Percentiles rank a stretch among this genome's conserved stretches.
phyloP scores from a whole-genome alignment of 768 basidiomycete species.

The Termitomyces sp. region DNA sequence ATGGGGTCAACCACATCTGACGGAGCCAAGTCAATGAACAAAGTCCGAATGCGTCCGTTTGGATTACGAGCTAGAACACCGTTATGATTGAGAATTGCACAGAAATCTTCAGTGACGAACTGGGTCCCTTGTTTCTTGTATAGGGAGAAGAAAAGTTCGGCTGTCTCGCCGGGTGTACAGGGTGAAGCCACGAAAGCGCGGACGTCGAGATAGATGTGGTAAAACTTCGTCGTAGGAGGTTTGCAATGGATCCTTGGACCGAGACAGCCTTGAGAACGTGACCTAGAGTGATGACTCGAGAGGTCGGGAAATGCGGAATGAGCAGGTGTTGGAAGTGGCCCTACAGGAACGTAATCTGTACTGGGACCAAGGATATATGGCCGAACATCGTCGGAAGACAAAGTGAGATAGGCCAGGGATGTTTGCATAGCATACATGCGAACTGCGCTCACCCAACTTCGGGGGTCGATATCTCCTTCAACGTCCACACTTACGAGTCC shows the following conservation, averaged over 20 bases:
- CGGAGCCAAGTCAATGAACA: constrained; percentile 85
- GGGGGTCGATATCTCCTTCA: constrained; percentile 72
- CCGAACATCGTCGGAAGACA: constrained; percentile 36
- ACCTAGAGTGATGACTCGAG: constrained; percentile 28
- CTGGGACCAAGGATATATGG: constrained; percentile 35
- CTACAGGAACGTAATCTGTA: constrained; percentile 39
- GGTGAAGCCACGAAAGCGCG: constrained; percentile 89
- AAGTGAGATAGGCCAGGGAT: constrained; percentile 70
- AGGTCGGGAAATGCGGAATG: constrained; percentile 70
- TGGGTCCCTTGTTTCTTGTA: constrained; percentile 80
- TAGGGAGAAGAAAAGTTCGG: constrained; percentile 90
- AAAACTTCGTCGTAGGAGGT: constrained; percentile 62
- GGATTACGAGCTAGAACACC: constrained; percentile 84
- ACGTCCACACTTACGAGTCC: constrained; percentile 87
- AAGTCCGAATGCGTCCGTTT: constrained; percentile 66
- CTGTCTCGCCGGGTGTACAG: constrained; percentile 87
- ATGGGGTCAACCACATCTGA: constrained; percentile 83
- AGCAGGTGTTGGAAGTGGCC: constrained; percentile 52
- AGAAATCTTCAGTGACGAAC: constrained; percentile 93
- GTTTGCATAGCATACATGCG: constrained; percentile 91
- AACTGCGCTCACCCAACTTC: constrained; percentile 85
- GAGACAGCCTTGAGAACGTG: constrained; percentile 31
- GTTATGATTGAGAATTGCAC: constrained; percentile 84
- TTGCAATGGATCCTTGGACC: constrained; percentile 23
- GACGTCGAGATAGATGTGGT: constrained; percentile 86